Conservation (phyloP, 1,139 yeast genomes). For the Yamadazyma spencermartinsiae region DNA sequence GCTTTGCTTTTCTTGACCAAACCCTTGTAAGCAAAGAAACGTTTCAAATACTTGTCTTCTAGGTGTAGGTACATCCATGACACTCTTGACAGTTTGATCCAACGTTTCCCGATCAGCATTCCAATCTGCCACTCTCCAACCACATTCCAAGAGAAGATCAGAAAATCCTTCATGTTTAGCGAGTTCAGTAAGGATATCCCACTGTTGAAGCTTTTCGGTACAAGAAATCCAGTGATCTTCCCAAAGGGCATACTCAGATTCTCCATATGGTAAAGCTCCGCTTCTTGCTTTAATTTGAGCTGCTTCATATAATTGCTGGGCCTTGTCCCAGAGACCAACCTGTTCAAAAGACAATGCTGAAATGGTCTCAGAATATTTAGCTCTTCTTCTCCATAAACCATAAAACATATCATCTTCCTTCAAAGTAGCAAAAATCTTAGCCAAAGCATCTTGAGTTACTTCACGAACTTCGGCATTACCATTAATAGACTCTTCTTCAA, state of each 20-base stretch:
- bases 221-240: constrained; percentile 98
- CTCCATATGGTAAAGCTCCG: constrained; percentile 94
- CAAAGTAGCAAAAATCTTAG: constrained; percentile 82
- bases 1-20: constrained; percentile 85
- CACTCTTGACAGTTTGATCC: constrained; percentile 91
- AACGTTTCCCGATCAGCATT: constrained; percentile 90
- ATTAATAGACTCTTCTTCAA: constrained; percentile 63
- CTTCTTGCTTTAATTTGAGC: constrained; percentile 97
- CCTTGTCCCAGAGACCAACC: constrained; percentile 92
- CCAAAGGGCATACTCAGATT: constrained; percentile 94
- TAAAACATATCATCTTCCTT: constrained; percentile 97
- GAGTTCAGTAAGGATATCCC: constrained; percentile 95
- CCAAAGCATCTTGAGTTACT: constrained; percentile 85
- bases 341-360: constrained; percentile 94
- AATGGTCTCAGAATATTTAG: constrained; percentile 89
- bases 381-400: constrained; percentile 95
- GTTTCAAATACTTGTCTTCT: constrained; percentile 95
- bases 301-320: constrained; percentile 91
- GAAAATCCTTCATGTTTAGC: constrained; percentile 98
- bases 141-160: constrained; percentile 91
- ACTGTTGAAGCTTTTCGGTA: constrained; percentile 95
- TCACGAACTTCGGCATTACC: constrained; percentile 79
- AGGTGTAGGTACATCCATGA: constrained; percentile 98
- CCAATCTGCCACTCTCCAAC: constrained; percentile 99
- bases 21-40: constrained; percentile 87